Percentiles rank a stretch among this genome's conserved stretches.
Conservation (phyloP, 148 eudicot species). For the Vaccinium macrocarpon region DNA sequence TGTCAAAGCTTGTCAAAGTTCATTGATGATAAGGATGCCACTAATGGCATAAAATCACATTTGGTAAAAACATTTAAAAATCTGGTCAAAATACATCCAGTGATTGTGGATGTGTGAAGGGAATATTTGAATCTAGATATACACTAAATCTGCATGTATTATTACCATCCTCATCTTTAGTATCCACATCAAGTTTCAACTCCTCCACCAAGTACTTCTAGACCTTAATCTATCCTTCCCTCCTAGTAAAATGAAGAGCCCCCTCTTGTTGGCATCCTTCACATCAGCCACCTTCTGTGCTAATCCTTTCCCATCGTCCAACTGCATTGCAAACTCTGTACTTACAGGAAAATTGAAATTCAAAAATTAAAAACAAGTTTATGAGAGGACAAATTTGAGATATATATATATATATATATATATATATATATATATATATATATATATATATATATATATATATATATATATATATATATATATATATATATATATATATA, state of each 20-base stretch:
- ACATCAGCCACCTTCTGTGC: constrained; percentile 65
- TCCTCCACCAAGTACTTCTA: constrained; percentile 95
- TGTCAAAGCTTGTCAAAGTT: too few species aligned
- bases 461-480: too few species aligned
- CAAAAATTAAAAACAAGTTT: background rate
- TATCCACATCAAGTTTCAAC: constrained; percentile 74
- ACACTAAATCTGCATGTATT: background rate
- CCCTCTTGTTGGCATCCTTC: constrained; percentile 93
- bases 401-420: too few species aligned
- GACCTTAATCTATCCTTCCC: constrained; percentile 80
- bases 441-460: too few species aligned
- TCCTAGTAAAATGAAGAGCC: constrained; percentile 90
- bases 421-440: too few species aligned
- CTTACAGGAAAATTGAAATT: background rate
- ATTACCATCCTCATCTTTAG: constrained; percentile 82
- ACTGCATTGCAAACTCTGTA: constrained; percentile 57
- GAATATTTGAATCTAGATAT: background rate
- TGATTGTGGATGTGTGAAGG: background rate
- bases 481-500: too few species aligned
- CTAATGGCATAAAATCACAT: too few species aligned
- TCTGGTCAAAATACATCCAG: background rate
- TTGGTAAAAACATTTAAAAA: too few species aligned
- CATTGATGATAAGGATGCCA: too few species aligned
- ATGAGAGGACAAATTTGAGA: background rate
- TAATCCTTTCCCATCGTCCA: constrained; percentile 89